These are phyloP conservation scores for Galerina marginata DNA, from an alignment of 768 basidiomycete species.

Conservation along the genomic window DNA sequence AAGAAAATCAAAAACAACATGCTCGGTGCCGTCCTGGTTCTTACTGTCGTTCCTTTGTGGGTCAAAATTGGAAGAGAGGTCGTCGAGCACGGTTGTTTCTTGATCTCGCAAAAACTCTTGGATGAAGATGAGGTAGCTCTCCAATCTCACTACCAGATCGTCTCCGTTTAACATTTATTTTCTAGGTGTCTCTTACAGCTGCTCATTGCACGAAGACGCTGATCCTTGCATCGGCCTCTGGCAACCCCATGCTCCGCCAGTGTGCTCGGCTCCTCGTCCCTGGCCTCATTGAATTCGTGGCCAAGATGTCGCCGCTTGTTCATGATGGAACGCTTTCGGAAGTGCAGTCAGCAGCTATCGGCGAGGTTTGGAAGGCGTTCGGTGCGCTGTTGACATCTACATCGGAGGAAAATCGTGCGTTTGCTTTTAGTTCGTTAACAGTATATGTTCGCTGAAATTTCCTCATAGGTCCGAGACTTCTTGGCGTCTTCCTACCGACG, in stretches of 20 bases:
- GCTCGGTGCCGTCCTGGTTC: slow-evolving; percentile 80
- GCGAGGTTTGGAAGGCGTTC: slow-evolving; percentile 86
- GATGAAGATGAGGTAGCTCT: slow-evolving; percentile 68
- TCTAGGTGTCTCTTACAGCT: slow-evolving; percentile 80
- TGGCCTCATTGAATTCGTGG: slow-evolving; percentile 80
- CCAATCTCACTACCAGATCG: background rate
- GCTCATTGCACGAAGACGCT: slow-evolving; percentile 91
- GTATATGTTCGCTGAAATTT: slow-evolving; percentile 13
- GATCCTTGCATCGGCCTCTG: slow-evolving; percentile 70
- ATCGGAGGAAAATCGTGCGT: slow-evolving; percentile 67
- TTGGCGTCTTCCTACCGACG: slow-evolving; percentile 78
- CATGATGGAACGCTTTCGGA: slow-evolving; percentile 63
- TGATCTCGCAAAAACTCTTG: slow-evolving; percentile 81
- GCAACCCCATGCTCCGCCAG: slow-evolving; percentile 69
- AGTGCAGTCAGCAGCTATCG: slow-evolving; percentile 62
- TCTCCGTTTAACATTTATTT: background rate
- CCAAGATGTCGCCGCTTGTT: slow-evolving; percentile 66
- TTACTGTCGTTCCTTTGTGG: slow-evolving; percentile 76
- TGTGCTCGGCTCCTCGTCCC: slow-evolving; percentile 78
- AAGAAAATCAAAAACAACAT: slow-evolving; percentile 93
- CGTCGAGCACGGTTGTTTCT: slow-evolving; percentile 84
- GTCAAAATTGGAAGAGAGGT: slow-evolving; percentile 73
- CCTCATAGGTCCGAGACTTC: slow-evolving; percentile 61
- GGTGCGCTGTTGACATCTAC: slow-evolving; percentile 63
- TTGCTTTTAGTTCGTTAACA: background rate